phyloP scores from a whole-genome alignment of 306 rosid genomes.

The Lathyrus tuberosus region DNA sequence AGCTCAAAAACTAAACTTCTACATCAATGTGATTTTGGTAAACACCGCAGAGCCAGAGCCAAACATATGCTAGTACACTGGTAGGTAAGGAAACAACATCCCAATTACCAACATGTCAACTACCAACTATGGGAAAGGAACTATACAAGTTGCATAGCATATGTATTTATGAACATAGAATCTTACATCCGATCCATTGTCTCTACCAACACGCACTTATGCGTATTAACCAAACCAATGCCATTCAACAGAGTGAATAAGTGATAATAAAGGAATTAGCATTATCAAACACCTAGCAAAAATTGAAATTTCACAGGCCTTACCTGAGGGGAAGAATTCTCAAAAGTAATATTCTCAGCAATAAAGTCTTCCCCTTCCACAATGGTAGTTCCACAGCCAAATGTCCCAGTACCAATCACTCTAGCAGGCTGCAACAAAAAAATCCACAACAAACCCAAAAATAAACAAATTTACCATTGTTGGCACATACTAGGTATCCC shows the following conservation, averaged over 20 bases:
- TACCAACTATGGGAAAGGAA: not conserved
- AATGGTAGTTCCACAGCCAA: conserved; percentile 88
- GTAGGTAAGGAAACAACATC: not conserved
- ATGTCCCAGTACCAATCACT: conserved; percentile 90
- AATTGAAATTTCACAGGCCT: conserved; percentile 14
- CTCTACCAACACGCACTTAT: conserved; percentile 25
- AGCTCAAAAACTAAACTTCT: not conserved
- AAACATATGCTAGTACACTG: not conserved
- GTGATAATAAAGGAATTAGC: conserved; percentile 34
- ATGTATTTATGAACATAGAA: not conserved
- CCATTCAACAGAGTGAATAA: conserved; percentile 9
- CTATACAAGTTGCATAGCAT: conserved; percentile 6
- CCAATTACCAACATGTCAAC: conserved; percentile 28
- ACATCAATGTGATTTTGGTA: not conserved
- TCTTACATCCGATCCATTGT: not conserved
- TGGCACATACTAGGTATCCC: conserved; percentile 25
- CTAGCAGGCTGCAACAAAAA: conserved; percentile 63
- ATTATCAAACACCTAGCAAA: conserved; percentile 23
- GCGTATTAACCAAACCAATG: not conserved
- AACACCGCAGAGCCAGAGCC: not conserved
- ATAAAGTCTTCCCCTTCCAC: conserved; percentile 98
- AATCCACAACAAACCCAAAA: conserved; percentile 26
- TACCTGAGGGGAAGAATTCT: conserved; percentile 89
- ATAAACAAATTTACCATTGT: not conserved
- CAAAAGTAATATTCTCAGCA: conserved; percentile 92